Evolutionary conservation across 257 asterid species (phyloP).

Genomic region (Rehmannia glutinosa): DNA sequence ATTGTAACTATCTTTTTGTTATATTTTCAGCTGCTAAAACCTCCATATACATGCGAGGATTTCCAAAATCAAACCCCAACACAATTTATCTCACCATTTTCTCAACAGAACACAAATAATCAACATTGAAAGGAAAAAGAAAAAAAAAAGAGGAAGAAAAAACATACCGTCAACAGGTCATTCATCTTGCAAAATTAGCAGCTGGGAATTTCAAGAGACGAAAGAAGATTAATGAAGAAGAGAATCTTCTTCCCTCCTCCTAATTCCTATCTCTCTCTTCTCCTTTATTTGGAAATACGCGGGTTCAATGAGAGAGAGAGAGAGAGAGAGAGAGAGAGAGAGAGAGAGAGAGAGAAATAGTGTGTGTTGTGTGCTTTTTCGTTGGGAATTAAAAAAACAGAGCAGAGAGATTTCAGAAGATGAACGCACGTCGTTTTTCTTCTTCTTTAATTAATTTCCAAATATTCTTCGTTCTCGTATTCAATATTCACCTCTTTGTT

Average conservation of each 20-base stretch:
- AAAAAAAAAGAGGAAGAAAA: not conserved
- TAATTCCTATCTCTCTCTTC: not conserved
- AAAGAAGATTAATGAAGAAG: conserved; percentile 8
- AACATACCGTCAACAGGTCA: conserved; percentile 55
- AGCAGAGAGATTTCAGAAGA: conserved; percentile 18
- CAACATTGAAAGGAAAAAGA: no score
- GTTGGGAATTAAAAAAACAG: not conserved
- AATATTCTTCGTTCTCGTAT: conserved; percentile 9
- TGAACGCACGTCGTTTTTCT: conserved; percentile 24
- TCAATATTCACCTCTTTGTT: not conserved
- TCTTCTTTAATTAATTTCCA: not conserved
- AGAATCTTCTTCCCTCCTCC: not conserved
- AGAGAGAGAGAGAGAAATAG: not conserved
- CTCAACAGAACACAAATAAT: not conserved
- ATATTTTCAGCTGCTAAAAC: conserved; percentile 9
- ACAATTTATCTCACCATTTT: not conserved
- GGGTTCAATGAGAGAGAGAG: conserved; percentile 1
- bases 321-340: conserved; percentile 11
- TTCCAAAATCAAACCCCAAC: not conserved
- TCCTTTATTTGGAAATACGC: not conserved
- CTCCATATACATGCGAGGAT: conserved; percentile 4
- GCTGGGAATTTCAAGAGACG: conserved; percentile 21
- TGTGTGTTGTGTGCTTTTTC: conserved; percentile 10
- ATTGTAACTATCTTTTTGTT: not conserved
- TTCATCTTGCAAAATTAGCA: conserved; percentile 41